Percentiles rank a stretch among this genome's conserved stretches.
Conservation (phyloP, 2,329 filamentous ascomycete genomes). For the Clarireedia sp. region DNA sequence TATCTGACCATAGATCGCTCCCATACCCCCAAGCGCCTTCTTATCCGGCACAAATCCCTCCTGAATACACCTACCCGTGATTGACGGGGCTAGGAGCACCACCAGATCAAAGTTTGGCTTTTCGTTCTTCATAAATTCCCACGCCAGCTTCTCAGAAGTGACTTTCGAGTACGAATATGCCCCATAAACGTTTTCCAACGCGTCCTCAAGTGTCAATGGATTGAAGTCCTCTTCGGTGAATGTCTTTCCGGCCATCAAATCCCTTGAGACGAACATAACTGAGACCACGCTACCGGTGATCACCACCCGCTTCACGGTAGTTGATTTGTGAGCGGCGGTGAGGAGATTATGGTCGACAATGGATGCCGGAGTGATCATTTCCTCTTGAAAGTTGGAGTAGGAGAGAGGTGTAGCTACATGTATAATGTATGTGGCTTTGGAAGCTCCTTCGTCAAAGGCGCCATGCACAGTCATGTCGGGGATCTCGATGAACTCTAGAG, state of each 20-base stretch:
- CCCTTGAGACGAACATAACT: neutral
- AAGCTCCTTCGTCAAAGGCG: slow-evolving; percentile 6
- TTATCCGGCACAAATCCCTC: neutral
- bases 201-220: neutral
- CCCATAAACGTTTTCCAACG: neutral
- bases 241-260: neutral
- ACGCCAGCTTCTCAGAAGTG: neutral
- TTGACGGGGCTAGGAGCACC: neutral
- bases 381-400: neutral
- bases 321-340: neutral
- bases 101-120: neutral
- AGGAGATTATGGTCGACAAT: neutral
- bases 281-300: neutral
- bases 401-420: neutral
- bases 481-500: slow-evolving; percentile 3
- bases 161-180: neutral
- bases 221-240: neutral
- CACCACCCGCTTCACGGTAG: neutral
- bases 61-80: neutral
- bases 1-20: neutral
- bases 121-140: neutral
- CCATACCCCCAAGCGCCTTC: neutral
- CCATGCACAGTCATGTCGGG: slow-evolving; percentile 5
- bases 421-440: neutral
- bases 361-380: neutral